These are phyloP conservation scores for Coniferiporia sulphurascens DNA, from an alignment of 1,284 basidiomycete species.

Conservation along the genomic window DNA sequence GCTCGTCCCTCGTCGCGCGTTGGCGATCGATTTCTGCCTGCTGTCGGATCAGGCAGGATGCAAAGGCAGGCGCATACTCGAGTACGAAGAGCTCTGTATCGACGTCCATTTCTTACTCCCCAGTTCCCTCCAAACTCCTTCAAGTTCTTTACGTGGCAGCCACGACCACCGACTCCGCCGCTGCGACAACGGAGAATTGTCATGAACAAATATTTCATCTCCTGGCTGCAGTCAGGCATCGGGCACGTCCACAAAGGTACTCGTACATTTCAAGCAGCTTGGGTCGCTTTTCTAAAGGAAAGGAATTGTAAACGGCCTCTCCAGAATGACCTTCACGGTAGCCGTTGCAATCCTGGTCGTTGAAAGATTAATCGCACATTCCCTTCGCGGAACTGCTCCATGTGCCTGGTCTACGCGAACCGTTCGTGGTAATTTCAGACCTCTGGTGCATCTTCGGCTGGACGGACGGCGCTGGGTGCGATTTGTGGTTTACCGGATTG, in stretches of 20 bases:
- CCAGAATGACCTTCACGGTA: constrained; percentile 2
- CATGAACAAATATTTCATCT: background rate
- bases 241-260: background rate
- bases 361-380: background rate
- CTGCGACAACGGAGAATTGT: background rate
- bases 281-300: background rate
- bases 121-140: background rate
- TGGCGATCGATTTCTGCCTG: no score
- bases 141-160: background rate
- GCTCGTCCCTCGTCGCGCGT: no score
- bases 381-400: background rate
- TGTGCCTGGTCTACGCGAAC: background rate
- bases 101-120: background rate
- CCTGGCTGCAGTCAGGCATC: background rate
- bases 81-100: no score
- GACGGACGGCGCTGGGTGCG: background rate
- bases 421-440: background rate
- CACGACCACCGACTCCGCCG: background rate
- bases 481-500: background rate
- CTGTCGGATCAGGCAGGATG: no score
- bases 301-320: background rate
- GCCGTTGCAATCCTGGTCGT: background rate
- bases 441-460: background rate
- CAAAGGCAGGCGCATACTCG: no score
- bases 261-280: background rate